phyloP scores from a whole-genome alignment of 2,329 filamentous ascomycete genomes.

The Cadophora gregata region DNA sequence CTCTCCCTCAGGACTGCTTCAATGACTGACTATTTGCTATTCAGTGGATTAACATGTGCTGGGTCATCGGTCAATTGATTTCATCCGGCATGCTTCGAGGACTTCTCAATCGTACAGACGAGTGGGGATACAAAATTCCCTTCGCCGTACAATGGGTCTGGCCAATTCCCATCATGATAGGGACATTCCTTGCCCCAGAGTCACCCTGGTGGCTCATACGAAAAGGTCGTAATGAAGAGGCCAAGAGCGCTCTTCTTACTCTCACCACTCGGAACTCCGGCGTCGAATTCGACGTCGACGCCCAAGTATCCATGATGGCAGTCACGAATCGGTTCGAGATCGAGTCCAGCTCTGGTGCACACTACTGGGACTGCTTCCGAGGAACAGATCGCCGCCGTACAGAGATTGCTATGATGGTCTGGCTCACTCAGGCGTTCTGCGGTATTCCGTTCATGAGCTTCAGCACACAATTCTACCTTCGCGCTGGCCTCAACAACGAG shows the following conservation, averaged over 20 bases:
- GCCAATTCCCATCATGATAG: slow-evolving; percentile 52
- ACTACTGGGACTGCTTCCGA: slow-evolving; percentile 15
- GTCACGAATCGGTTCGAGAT: slow-evolving; percentile 11
- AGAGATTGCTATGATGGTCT: not conserved
- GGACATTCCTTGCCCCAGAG: slow-evolving; percentile 52
- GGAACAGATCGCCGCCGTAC: slow-evolving; percentile 4
- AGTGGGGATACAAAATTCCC: slow-evolving; percentile 49
- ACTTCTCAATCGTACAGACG: slow-evolving; percentile 47
- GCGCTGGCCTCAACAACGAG: not conserved
- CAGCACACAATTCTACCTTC: slow-evolving; percentile 13
- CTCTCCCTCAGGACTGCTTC: not conserved
- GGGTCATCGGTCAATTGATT: slow-evolving; percentile 54
- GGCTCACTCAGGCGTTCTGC: slow-evolving; percentile 10
- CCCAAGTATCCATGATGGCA: slow-evolving; percentile 12
- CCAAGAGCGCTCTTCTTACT: slow-evolving; percentile 50
- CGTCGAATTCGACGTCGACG: slow-evolving; percentile 10
- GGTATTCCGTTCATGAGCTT: slow-evolving; percentile 13
- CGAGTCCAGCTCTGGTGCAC: slow-evolving; percentile 9
- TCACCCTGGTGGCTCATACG: slow-evolving; percentile 57
- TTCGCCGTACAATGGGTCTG: slow-evolving; percentile 51
- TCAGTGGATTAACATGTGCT: slow-evolving; percentile 46
- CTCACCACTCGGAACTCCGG: slow-evolving; percentile 33
- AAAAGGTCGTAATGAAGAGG: slow-evolving; percentile 50
- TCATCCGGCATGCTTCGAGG: slow-evolving; percentile 53
- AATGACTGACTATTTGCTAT: not conserved